These are phyloP conservation scores for Pleurotus giganteus DNA, from an alignment of 768 basidiomycete species.

Conservation along the genomic window DNA sequence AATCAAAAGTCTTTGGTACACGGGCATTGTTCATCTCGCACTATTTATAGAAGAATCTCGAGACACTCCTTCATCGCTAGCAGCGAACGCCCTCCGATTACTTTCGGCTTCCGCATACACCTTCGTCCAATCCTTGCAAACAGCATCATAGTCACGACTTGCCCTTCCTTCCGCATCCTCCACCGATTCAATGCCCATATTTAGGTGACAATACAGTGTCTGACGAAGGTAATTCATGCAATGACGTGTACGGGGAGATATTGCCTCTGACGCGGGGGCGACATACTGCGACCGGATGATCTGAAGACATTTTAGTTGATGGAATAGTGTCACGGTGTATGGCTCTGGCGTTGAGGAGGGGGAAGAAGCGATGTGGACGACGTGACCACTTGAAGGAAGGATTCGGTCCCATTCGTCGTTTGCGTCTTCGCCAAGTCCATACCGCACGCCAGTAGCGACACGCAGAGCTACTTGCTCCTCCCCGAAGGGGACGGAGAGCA, in stretches of 20 bases:
- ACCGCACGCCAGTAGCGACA: constrained; percentile 21
- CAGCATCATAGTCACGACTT: constrained; percentile 14
- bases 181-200: constrained; percentile 18
- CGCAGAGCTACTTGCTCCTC: constrained; percentile 19
- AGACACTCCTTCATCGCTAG: constrained; percentile 2
- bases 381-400: constrained; percentile 28
- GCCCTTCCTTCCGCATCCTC: constrained; percentile 12
- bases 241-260: constrained; percentile 17
- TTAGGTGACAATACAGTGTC: constrained; percentile 26
- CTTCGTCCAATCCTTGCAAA: constrained; percentile 17
- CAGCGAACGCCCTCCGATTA: constrained; percentile 13
- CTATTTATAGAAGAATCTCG: not conserved
- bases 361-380: constrained; percentile 24
- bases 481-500: constrained; percentile 35
- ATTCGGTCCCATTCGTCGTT: constrained; percentile 23
- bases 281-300: constrained; percentile 28
- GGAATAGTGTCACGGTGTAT: constrained; percentile 37
- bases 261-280: not conserved
- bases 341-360: constrained; percentile 8
- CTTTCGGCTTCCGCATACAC: constrained; percentile 19
- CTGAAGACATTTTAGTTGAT: constrained; percentile 37
- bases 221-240: constrained; percentile 34
- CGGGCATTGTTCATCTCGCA: not conserved
- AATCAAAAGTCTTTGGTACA: not conserved
- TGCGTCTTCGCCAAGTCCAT: constrained; percentile 12